Conservation (phyloP, 805 yeast species). For the Clavispora santaluciae region DNA sequence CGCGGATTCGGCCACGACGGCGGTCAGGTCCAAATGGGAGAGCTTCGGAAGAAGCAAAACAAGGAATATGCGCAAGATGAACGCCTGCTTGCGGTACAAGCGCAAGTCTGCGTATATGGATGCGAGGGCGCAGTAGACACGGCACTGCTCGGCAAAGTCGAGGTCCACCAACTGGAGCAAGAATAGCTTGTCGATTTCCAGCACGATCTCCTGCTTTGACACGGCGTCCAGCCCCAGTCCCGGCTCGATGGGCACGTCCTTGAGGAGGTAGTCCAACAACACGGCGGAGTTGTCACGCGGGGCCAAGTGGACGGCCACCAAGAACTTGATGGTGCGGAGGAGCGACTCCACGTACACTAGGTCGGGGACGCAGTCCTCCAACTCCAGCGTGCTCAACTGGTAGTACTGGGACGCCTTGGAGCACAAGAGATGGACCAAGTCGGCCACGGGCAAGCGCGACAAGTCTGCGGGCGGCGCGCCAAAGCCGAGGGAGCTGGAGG, state of each 20-base stretch:
- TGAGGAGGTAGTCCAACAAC: constrained; percentile 43
- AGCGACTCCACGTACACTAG: constrained; percentile 70
- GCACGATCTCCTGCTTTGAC: constrained; percentile 38
- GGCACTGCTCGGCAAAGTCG: constrained; percentile 47
- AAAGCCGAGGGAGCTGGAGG: constrained; percentile 22
- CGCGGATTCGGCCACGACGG: constrained; percentile 1
- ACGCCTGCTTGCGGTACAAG: constrained; percentile 61
- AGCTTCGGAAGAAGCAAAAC: constrained; percentile 44
- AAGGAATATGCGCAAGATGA: constrained; percentile 63
- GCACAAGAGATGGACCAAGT: constrained; percentile 27
- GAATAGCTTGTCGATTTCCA: constrained; percentile 32
- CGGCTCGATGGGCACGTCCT: constrained; percentile 9
- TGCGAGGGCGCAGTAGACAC: constrained; percentile 63
- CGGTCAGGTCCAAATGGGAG: constrained; percentile 5
- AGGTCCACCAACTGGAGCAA: constrained; percentile 32
- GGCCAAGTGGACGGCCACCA: constrained; percentile 48
- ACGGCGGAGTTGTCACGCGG: constrained; percentile 36
- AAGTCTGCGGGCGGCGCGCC: constrained; percentile 26
- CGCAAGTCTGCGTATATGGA: constrained; percentile 58
- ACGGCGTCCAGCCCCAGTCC: constrained; percentile 11
- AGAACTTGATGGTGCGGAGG: constrained; percentile 57
- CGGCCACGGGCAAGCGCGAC: constrained; percentile 25
- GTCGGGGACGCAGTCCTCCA: constrained; percentile 78
- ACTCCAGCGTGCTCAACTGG: constrained; percentile 45
- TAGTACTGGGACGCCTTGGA: constrained; percentile 26